These are phyloP conservation scores for Arctium lappa DNA, from an alignment of 129 eudicot species.

Conservation along the genomic window DNA sequence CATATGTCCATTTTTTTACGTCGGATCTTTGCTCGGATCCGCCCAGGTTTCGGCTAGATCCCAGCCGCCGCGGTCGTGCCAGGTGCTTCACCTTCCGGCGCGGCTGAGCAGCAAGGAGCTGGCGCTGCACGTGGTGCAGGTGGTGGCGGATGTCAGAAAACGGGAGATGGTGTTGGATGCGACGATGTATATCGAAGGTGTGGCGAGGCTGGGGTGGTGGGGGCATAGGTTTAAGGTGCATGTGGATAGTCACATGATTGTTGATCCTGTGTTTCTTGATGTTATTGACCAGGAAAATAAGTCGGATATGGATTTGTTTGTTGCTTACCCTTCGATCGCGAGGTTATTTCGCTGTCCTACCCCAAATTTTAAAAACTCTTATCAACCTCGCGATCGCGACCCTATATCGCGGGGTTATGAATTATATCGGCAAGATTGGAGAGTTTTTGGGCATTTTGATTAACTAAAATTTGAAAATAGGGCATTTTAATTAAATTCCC, in stretches of 20 bases:
- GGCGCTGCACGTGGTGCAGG: conserved; percentile 58
- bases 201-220: conserved; percentile 87
- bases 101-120: conserved; percentile 74
- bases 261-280: conserved; percentile 88
- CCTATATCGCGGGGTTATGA: too few relatives aligned
- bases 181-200: conserved; percentile 66
- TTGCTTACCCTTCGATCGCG: neutral
- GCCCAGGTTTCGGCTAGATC: conserved; percentile 82
- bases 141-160: conserved; percentile 58
- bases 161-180: conserved; percentile 96
- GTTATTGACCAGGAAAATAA: conserved; percentile 80
- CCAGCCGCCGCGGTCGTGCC: conserved; percentile 66
- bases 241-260: conserved; percentile 82
- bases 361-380: too few relatives aligned
- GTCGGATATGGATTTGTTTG: conserved; percentile 65
- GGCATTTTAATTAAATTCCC: too few relatives aligned
- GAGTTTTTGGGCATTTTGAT: too few relatives aligned
- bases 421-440: too few relatives aligned
- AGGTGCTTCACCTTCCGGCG: conserved; percentile 71
- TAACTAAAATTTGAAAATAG: too few relatives aligned
- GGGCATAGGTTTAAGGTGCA: conserved; percentile 84
- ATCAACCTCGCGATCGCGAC: too few relatives aligned
- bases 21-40: conserved; percentile 76
- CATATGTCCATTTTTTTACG: conserved; percentile 70
- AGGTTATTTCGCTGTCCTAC: too few relatives aligned